Evolutionary conservation across 2,329 filamentous ascomycete genomes (phyloP).

Genomic region (Venturia carpophila): DNA sequence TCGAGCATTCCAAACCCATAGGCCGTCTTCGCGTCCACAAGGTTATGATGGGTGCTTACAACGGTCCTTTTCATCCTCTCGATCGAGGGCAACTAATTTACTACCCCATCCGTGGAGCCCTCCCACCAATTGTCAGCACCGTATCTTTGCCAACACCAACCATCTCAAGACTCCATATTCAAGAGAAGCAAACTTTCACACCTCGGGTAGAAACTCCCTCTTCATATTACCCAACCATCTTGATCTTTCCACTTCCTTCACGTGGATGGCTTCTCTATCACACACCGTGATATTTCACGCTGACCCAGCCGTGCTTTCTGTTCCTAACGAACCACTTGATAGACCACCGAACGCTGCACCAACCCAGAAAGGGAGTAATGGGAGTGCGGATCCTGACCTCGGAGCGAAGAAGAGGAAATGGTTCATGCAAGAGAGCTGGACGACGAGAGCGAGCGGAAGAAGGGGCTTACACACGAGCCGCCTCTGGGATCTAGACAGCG

Average conservation of each 20-base stretch:
- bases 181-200: conserved; percentile 43
- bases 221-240: conserved; percentile 20
- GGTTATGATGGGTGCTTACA: conserved; percentile 45
- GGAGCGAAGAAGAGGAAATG: conserved; percentile 24
- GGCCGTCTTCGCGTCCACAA: conserved; percentile 44
- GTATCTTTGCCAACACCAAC: not conserved
- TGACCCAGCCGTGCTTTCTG: conserved; percentile 24
- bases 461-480: conserved; percentile 27
- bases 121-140: conserved; percentile 21
- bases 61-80: conserved; percentile 31
- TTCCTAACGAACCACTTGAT: conserved; percentile 7
- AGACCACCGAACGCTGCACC: conserved; percentile 22
- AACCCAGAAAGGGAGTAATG: conserved; percentile 19
- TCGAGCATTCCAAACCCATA: conserved; percentile 22
- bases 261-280: conserved; percentile 27
- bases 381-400: not conserved
- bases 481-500: conserved; percentile 27
- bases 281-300: conserved; percentile 31
- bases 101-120: conserved; percentile 37
- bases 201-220: conserved; percentile 44
- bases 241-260: conserved; percentile 23
- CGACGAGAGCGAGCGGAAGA: conserved; percentile 29
- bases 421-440: conserved; percentile 24
- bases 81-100: conserved; percentile 37
- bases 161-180: not conserved